Percentiles rank a stretch among this genome's conserved stretches.
phyloP scores from a whole-genome alignment of 2,329 filamentous ascomycete genomes.

The Coniochaeta prunicola region DNA sequence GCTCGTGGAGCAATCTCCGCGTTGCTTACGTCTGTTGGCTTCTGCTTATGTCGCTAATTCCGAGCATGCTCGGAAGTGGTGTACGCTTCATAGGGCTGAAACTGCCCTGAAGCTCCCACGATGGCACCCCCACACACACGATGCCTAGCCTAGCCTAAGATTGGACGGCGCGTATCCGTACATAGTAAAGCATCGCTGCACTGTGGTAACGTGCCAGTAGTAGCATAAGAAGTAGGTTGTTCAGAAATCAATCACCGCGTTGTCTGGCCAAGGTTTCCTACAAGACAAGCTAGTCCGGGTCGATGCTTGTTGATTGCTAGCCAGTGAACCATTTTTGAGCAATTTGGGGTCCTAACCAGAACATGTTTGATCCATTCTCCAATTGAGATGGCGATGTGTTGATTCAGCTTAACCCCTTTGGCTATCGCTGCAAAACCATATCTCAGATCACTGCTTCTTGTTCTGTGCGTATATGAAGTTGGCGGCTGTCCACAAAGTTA shows the following conservation, averaged over 20 bases:
- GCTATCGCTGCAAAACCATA: neutral
- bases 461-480: constrained; percentile 35
- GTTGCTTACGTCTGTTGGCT: neutral
- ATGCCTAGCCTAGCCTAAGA: no score
- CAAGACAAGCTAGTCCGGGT: no score
- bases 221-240: no score
- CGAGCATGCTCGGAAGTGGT: neutral
- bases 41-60: neutral
- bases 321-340: no score
- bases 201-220: no score
- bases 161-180: no score
- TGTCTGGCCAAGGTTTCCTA: no score
- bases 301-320: no score
- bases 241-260: no score
- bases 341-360: no score
- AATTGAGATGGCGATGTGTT: neutral
- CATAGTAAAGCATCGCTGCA: no score
- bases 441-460: constrained; percentile 22
- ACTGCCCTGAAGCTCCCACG: neutral
- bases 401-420: no score
- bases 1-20: neutral
- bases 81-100: neutral
- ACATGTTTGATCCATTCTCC: neutral
- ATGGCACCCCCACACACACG: neutral
- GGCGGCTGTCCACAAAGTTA: constrained; percentile 19